A percentile compares a stretch with the other conserved stretches of the same genome.
These are phyloP conservation scores for Agrostemma githago DNA, from an alignment of 148 eudicot species.

Conservation along the genomic window DNA sequence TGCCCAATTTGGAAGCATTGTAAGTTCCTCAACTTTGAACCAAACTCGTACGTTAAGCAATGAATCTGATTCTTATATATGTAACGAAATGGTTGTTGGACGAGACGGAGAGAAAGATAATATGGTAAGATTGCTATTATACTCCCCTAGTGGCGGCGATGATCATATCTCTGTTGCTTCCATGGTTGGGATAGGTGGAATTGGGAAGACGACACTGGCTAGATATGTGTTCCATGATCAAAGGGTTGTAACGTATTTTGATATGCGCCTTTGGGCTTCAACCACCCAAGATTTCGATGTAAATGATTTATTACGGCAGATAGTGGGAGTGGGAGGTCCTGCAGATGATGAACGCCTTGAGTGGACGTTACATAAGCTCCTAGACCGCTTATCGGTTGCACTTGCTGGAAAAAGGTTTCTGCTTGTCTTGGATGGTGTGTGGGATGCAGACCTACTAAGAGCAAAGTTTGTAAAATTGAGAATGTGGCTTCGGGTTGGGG, in stretches of 20 bases:
- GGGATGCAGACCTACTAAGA: too few species aligned
- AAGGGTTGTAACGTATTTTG: not conserved
- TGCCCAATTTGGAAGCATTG: not conserved
- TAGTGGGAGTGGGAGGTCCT: not conserved
- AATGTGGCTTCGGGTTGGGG: too few species aligned
- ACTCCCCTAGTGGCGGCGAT: not conserved
- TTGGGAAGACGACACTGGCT: constrained; percentile 13
- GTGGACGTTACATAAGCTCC: not conserved
- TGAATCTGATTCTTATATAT: not conserved
- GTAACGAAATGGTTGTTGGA: constrained; percentile 9
- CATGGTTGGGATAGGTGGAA: constrained; percentile 20
- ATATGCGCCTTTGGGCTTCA: too few species aligned
- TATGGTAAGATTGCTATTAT: not conserved
- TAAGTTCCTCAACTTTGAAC: not conserved
- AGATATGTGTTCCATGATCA: too few species aligned
- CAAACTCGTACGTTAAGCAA: not conserved
- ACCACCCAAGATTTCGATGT: too few species aligned
- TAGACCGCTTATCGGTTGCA: too few species aligned
- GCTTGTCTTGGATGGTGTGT: too few species aligned
- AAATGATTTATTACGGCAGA: not conserved
- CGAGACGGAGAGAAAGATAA: constrained; percentile 5
- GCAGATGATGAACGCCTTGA: not conserved
- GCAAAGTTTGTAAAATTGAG: too few species aligned
- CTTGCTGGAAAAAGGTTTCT: too few species aligned
- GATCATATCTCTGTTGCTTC: not conserved